Base-by-base conservation (phyloP, 805 yeast genomes). In the Metschnikowia dekortorum region DNA sequence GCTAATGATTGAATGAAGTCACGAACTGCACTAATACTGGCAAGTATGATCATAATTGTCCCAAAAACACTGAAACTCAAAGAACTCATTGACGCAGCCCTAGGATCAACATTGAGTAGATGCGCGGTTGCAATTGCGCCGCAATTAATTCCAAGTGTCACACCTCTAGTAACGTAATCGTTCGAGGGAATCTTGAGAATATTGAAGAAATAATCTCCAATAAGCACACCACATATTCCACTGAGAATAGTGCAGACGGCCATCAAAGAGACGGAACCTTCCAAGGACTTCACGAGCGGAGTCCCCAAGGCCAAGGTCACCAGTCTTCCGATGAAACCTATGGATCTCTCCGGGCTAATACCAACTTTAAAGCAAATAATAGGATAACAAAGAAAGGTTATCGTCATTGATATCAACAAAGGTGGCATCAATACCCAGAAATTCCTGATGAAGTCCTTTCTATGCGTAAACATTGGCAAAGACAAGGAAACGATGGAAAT, bases 111-210 rank as follows among this genome's bases (percentile, higher is more conserved):
- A 29, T 79, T 79, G 34, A 87, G 66, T 43, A 87, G 67, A 64
- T 85, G 85, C 0, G 92, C 91, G 2, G 95, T 85, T 4, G 90
- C 88, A 46, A 87, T 85, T 1, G 96, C 95, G 8, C 91, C 89
- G 61, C 91, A 85, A 60, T 84, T 85, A 46, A 85, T 76, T 4
- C 95, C 96, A 44, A 86, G 67, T 0, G 89, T 82, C 16, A 87
- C 81, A 2, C 95, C 96, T 54, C 90, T 67, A 0, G 89, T 83
- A 7, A 87, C 83, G 61, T 79, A 87, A 62, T 87, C 94, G 57
- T 79, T 78, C 31, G 76, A 74, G 6, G 80, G 73, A 6, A 87
- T 73, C 36, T 84, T 61, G 31, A 85, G 61, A 9, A 82, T 59
- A 49, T 79, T 65, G 52, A 78, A 74, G 30, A 81, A 73, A 13